Evolutionary conservation across 139 green algal species (phyloP), one percentile per base, ranked within the genome.

Genomic region (Nannochloris sp.): DNA sequence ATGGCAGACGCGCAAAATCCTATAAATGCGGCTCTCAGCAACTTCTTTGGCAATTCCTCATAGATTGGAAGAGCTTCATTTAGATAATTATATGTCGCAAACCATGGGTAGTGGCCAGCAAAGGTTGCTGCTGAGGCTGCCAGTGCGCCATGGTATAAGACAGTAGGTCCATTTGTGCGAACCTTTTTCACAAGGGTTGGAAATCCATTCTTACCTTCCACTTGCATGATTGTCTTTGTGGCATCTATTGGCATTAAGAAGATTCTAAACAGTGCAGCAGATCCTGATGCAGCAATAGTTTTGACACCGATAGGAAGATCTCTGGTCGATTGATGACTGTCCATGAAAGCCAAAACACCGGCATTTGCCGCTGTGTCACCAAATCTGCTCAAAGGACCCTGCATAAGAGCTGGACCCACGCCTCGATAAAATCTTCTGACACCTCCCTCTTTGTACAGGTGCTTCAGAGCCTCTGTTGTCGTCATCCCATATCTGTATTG

Each of bases 281-380:
- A 65, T 2, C 76, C 29, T 6, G 82, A 91, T 2, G 88, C 88
- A 3, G 76, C 82, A 27, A 83, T 25, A 0, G 88, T 96, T 83
- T 93, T 91, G 44, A 88, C 40, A n/a, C 64, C 72, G 34, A 93
- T 48, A 1, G 85, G 86, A 73, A 93, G 55, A 15, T 69, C 23
- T 18, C 18, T 48, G 16, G 82, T 86, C 8, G 72, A 53, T 11
- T 85, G 77, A 24, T 84, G 78, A 48, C 75, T 78, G 66, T 95
- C 76, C 12, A 96, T 64, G 55, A 91, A 60, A 8, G 83, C 76
- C 31, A 97, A 75, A 58, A 92, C 63, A 37, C 89, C 89, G 7
- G 88, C 85, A 75, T 97, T 96, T 55, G 85, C 82, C n/a, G 90
- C 89, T 4, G 90, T 96, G 80, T 96, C 90, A 48, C 90, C 89